These are phyloP conservation scores for Neurospora sp. DNA, from an alignment of 495 filamentous ascomycete species.

Conservation along the genomic window DNA sequence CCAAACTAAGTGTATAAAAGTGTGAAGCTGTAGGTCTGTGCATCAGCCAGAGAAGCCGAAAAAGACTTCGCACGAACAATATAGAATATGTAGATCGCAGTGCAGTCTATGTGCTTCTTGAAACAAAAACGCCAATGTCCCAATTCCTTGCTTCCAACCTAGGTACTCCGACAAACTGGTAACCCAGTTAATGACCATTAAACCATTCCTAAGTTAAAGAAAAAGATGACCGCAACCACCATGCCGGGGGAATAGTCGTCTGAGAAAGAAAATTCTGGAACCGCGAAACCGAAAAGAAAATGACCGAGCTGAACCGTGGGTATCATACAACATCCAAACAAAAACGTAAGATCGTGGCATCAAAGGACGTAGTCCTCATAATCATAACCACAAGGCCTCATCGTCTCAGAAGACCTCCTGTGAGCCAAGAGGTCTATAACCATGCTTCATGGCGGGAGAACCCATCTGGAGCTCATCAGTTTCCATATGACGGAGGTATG, in stretches of 20 bases:
- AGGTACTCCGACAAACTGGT: not conserved
- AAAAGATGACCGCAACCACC: not conserved
- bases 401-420: not conserved
- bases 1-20: not conserved
- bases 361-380: not conserved
- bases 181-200: not conserved
- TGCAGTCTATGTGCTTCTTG: not conserved
- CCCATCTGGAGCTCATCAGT: constrained; percentile 4
- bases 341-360: not conserved
- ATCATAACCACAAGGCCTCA: not conserved
- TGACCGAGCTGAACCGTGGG: not conserved
- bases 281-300: not conserved
- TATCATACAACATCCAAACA: not conserved
- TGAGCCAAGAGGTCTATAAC: constrained; percentile 1
- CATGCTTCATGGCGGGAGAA: not conserved
- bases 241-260: not conserved
- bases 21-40: not conserved
- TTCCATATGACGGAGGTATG: not conserved
- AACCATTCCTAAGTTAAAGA: not conserved
- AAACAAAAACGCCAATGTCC: not conserved
- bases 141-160: not conserved
- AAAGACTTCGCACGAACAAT: not conserved
- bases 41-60: not conserved
- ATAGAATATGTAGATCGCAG: not conserved
- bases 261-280: not conserved